Evolutionary conservation across 1,284 basidiomycete genomes (phyloP), one percentile per base, ranked within the genome.

Genomic region (Gymnopus androsaceus): DNA sequence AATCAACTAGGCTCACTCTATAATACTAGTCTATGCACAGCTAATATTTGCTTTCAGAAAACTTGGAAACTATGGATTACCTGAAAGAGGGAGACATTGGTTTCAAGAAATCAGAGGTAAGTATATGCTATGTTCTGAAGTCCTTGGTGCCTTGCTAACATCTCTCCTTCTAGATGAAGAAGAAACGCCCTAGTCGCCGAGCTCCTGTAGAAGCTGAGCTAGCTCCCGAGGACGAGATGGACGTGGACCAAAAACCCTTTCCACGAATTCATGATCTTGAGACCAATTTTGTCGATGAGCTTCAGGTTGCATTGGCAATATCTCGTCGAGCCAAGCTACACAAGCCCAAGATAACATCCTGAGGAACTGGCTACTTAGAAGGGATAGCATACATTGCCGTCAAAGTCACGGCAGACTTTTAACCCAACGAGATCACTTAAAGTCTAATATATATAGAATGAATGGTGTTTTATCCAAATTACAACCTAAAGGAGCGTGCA

Each of bases 311-410:
- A 27, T 80, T 99, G 53, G 90, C 96, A 23, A 85, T 92, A 17
- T 86, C 92, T 56, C 81, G 97, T 57, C 83, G 91, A 64, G 87
- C 88, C 36, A 92, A 92, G 64, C 81, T 93, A 2, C 87, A 87
- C 68, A 92, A 90, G 69, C 72, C 80, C 33, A 88, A 89, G 67
- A 94, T 88, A 37, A 86, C 90, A n/a, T 21, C 90, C 93, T 0
- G 94, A 97, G 66, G 88, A 95, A 66, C 76, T 98, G 15, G 95
- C 92, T n/a, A n/a, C n/a, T n/a, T n/a, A n/a, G n/a, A n/a, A n/a
- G n/a, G n/a, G n/a, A n/a, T n/a, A n/a, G n/a, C n/a, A n/a, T n/a
- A n/a, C n/a, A n/a, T n/a, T n/a, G n/a, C n/a, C n/a, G n/a, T n/a
- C n/a, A n/a, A n/a, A n/a, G n/a, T n/a, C n/a, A n/a, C n/a, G n/a